Base-by-base conservation (phyloP, 352 stramenopile genomes). In the Lagenidium giganteum region DNA sequence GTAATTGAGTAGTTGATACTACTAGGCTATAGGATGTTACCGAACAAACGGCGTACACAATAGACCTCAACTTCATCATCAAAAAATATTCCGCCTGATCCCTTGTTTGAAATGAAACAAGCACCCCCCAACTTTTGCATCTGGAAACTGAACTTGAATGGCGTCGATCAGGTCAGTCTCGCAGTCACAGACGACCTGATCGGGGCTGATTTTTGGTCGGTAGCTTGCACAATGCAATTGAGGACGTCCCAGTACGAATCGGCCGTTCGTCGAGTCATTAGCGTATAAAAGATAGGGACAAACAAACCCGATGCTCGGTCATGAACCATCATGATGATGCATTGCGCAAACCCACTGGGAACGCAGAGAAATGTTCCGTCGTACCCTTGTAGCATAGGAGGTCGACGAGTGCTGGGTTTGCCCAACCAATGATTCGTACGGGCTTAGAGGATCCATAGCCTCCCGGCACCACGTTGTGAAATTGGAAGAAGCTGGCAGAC, bases 21-120 rank as follows among this genome's bases (percentile, higher is more conserved):
- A n/a, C n/a, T n/a, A n/a, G n/a, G n/a, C n/a, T n/a, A n/a, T n/a
- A n/a, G n/a, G n/a, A n/a, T n/a, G n/a, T n/a, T n/a, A n/a, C n/a
- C n/a, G n/a, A n/a, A n/a, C n/a, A n/a, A n/a, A n/a, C n/a, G n/a
- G n/a, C n/a, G n/a, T n/a, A n/a, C n/a, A n/a, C n/a, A n/a, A n/a
- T n/a, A n/a, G n/a, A n/a, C n/a, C n/a, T n/a, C n/a, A n/a, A n/a
- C n/a, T n/a, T n/a, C n/a, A n/a, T n/a, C n/a, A n/a, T n/a, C n/a
- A n/a, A n/a, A n/a, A n/a, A n/a, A n/a, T n/a, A n/a, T n/a, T n/a
- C n/a, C n/a, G n/a, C n/a, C n/a, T n/a, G n/a, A n/a, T n/a, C n/a
- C n/a, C 52, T 23, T 59, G 51, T 30, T 60, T 54, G 44, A 60
- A 54, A 26, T 54, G 51, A 51, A 60, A 60, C 5, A 54, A 29